A percentile compares a stretch with the other conserved stretches of the same genome.
phyloP scores from a whole-genome alignment of 2,329 filamentous ascomycete genomes.

The Cercospora canescens region DNA sequence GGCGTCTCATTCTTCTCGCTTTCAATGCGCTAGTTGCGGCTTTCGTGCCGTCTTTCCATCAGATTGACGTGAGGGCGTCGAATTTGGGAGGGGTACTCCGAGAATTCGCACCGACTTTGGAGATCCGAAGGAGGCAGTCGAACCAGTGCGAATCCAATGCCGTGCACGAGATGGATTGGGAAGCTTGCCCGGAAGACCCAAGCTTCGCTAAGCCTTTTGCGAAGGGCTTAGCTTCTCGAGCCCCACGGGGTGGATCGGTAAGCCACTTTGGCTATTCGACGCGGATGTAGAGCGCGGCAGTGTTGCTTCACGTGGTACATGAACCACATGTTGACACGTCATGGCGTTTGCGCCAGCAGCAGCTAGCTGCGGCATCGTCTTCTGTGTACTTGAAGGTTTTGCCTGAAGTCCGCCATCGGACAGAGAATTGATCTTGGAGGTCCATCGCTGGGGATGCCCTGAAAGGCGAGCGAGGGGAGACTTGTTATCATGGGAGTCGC shows the following conservation, averaged over 20 bases:
- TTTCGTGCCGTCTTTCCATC: not conserved
- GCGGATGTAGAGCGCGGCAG: not conserved
- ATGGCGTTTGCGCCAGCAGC: not conserved
- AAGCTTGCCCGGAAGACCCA: not conserved
- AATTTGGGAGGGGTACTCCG: not conserved
- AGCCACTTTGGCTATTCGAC: not conserved
- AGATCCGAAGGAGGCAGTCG: not conserved
- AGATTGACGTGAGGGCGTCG: not conserved
- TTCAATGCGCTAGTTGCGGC: not conserved
- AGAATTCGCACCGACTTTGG: not conserved
- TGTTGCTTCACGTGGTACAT: not conserved
- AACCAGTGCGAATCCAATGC: not conserved
- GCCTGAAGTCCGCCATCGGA: not conserved
- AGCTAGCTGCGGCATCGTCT: not conserved
- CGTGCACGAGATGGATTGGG: not conserved
- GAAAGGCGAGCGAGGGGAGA: no score
- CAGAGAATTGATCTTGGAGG: not conserved
- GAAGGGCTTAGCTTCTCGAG: not conserved
- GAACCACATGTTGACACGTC: not conserved
- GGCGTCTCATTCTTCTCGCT: not conserved
- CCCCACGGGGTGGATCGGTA: not conserved
- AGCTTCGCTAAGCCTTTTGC: not conserved
- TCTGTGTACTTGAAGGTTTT: not conserved
- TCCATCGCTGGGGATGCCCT: no score
- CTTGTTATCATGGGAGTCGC: no score